A percentile compares a stretch with the other conserved stretches of the same genome.
These are phyloP conservation scores for Spathaspora passalidarum DNA, from an alignment of 805 yeast species.

Conservation along the genomic window DNA sequence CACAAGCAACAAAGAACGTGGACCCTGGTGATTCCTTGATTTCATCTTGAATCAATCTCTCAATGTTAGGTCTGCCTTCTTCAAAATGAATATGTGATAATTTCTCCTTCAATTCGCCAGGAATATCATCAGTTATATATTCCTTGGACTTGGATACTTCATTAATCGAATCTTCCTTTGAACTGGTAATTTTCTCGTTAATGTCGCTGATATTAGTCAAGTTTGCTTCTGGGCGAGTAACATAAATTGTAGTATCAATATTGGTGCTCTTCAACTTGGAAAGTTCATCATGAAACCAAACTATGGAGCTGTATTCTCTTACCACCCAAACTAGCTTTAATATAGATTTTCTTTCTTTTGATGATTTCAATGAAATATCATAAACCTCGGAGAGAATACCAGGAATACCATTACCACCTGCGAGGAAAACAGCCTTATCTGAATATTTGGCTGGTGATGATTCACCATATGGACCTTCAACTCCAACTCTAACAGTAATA, in stretches of 20 bases:
- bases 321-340: conserved; percentile 62
- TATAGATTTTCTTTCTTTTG: conserved; percentile 10
- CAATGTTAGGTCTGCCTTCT: conserved; percentile 49
- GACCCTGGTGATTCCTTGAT: conserved; percentile 41
- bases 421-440: conserved; percentile 29
- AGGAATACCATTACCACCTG: conserved; percentile 44
- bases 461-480: conserved; percentile 40
- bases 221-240: conserved; percentile 21
- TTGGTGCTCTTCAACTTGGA: conserved; percentile 17
- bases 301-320: conserved; percentile 47
- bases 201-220: not conserved
- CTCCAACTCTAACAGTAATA: conserved; percentile 26
- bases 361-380: conserved; percentile 11
- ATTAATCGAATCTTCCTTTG: not conserved
- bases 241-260: conserved; percentile 24
- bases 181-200: not conserved
- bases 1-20: conserved; percentile 57
- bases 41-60: conserved; percentile 32
- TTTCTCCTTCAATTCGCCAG: conserved; percentile 15
- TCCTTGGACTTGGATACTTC: not conserved
- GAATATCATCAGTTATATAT: too few relatives aligned
- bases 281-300: conserved; percentile 47
- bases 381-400: conserved; percentile 35
- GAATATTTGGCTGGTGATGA: conserved; percentile 25
- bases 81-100: conserved; percentile 34